Conservation (phyloP, 2,329 filamentous ascomycete genomes). For the Pyricularia pennisetigena region DNA sequence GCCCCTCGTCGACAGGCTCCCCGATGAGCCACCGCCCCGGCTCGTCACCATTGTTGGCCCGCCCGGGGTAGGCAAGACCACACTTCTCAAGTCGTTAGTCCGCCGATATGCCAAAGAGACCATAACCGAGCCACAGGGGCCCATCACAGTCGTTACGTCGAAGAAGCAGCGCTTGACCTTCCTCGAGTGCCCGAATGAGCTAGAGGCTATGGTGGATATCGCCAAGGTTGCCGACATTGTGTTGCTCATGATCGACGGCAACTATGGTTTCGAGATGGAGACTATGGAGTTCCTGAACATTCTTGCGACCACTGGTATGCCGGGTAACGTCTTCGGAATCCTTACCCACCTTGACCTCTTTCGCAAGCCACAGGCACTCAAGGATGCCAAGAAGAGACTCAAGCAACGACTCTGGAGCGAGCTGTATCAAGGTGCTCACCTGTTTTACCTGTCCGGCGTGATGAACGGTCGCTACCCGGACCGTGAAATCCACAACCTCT, state of each 20-base stretch:
- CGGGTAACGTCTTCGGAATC: conserved; percentile 95
- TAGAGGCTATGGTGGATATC: conserved; percentile 93
- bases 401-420: conserved; percentile 97
- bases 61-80: conserved; percentile 34
- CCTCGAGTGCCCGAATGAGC: conserved; percentile 91
- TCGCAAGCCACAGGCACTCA: conserved; percentile 82
- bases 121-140: conserved; percentile 78
- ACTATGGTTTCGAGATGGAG: conserved; percentile 99
- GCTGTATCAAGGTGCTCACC: conserved; percentile 89
- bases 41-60: conserved; percentile 92
- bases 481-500: conserved; percentile 90
- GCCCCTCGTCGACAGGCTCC: conserved; percentile 87
- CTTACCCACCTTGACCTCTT: conserved; percentile 95
- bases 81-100: conserved; percentile 65
- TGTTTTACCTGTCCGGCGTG: conserved; percentile 94
- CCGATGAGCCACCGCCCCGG: conserved; percentile 88
- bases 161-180: conserved; percentile 94
- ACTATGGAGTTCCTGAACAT: conserved; percentile 99
- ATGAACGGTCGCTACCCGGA: conserved; percentile 96
- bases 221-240: conserved; percentile 97
- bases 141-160: conserved; percentile 91
- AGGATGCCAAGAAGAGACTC: conserved; percentile 88
- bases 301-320: conserved; percentile 90
- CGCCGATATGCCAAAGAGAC: conserved; percentile 94
- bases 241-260: conserved; percentile 95